Conservation (phyloP, 306 rosid species). For the Inga oerstediana region DNA sequence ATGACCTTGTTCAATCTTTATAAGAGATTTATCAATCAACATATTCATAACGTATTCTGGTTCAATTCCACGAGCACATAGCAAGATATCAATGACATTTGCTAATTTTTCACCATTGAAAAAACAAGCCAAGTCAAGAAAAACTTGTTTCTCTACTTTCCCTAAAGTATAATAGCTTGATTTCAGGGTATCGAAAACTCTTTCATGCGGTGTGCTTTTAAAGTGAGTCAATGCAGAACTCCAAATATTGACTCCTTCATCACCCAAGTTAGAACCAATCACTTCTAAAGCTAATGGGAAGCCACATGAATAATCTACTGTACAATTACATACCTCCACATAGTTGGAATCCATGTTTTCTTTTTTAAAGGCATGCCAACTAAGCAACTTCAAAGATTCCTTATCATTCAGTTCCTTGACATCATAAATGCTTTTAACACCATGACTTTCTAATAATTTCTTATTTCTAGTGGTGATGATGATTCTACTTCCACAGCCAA, state of each 20-base stretch:
- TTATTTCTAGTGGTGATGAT: neutral
- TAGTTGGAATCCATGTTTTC: neutral
- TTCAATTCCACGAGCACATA: rapidly evolving
- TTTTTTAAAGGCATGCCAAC: conserved; percentile 7
- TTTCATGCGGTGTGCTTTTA: neutral
- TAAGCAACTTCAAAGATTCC: neutral
- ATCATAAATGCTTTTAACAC: neutral
- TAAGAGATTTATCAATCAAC: neutral
- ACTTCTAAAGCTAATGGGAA: neutral
- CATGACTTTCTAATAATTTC: neutral
- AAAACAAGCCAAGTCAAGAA: conserved; percentile 16
- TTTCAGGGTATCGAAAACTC: neutral
- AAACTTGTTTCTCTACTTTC: neutral
- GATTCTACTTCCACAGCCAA: conserved; percentile 11
- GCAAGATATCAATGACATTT: neutral
- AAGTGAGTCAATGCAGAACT: neutral
- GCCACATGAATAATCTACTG: neutral
- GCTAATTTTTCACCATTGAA: neutral
- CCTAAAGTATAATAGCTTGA: neutral
- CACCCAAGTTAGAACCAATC: neutral
- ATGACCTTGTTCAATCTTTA: neutral
- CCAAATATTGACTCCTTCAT: neutral
- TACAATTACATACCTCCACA: neutral
- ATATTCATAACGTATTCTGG: neutral
- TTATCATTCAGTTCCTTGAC: neutral